phyloP scores from a whole-genome alignment of 495 filamentous ascomycete species.

The Venustampulla echinocandica region DNA sequence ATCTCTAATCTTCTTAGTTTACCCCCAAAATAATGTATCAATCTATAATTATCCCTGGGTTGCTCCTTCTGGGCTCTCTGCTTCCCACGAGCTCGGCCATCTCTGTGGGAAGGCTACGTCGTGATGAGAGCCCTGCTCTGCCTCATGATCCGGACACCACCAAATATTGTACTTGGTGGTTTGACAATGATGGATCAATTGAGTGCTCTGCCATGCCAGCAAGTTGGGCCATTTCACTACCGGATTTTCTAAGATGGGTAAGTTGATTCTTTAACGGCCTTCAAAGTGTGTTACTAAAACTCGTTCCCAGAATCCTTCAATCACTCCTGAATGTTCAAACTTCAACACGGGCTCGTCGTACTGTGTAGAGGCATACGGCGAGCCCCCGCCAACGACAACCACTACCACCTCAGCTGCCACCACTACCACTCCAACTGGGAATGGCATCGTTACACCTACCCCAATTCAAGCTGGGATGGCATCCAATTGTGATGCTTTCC shows the following conservation, averaged over 20 bases:
- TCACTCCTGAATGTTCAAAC: background rate
- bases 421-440: background rate
- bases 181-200: too few relatives aligned
- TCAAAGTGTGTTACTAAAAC: constrained; percentile 8
- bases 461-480: background rate
- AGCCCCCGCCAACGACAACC: background rate
- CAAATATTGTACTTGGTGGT: too few relatives aligned
- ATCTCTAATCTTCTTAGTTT: too few relatives aligned
- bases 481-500: background rate
- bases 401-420: background rate
- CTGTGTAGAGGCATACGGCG: background rate
- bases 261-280: background rate
- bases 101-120: too few relatives aligned
- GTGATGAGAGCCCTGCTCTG: too few relatives aligned
- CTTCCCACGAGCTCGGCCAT: too few relatives aligned
- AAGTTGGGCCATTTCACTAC: background rate
- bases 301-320: background rate
- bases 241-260: background rate
- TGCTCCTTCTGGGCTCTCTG: too few relatives aligned
- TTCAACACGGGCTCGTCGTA: background rate
- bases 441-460: background rate
- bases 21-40: too few relatives aligned
- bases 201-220: too few relatives aligned
- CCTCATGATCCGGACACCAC: too few relatives aligned
- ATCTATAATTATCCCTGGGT: too few relatives aligned